phyloP scores from a whole-genome alignment of 75 land plant genomes.

The Azolla pinnata region DNA sequence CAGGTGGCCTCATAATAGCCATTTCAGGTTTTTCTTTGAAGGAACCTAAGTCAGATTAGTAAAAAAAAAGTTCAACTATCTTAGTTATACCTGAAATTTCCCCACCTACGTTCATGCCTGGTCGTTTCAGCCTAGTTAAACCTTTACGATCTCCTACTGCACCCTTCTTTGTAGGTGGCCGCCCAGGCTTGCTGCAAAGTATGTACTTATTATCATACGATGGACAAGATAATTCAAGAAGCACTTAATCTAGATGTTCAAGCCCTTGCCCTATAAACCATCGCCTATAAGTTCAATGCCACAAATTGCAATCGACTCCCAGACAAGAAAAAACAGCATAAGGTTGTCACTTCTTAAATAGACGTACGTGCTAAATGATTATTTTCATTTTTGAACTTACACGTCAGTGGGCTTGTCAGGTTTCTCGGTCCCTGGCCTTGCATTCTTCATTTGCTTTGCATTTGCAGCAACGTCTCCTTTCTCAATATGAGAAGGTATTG shows the following conservation, averaged over 20 bases:
- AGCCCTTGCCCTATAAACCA: not conserved
- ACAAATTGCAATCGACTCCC: not conserved
- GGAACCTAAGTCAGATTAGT: not conserved
- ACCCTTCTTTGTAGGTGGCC: slow-evolving; percentile 58
- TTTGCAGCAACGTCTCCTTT: slow-evolving; percentile 35
- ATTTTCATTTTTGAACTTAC: slow-evolving; percentile 1
- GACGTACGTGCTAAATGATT: not conserved
- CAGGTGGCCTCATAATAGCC: too few species aligned
- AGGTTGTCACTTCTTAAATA: not conserved
- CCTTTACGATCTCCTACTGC: slow-evolving; percentile 56
- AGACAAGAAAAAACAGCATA: not conserved
- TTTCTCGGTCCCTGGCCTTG: slow-evolving; percentile 43
- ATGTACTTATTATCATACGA: not conserved
- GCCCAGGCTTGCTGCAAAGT: slow-evolving; percentile 56
- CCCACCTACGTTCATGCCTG: slow-evolving; percentile 18
- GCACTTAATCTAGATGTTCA: not conserved
- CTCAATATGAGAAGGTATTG: slow-evolving; percentile 36
- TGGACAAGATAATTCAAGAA: not conserved
- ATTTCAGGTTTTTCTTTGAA: not conserved
- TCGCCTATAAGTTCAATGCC: not conserved
- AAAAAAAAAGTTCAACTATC: not conserved
- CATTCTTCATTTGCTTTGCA: slow-evolving; percentile 40
- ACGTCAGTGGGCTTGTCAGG: slow-evolving; percentile 33
- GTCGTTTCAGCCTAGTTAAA: slow-evolving; percentile 40
- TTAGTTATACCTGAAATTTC: slow-evolving; percentile 49